Evolutionary conservation across 768 basidiomycete species (phyloP), one percentile per base, ranked within the genome.

Genomic region (Pleurotus pulmonarius): DNA sequence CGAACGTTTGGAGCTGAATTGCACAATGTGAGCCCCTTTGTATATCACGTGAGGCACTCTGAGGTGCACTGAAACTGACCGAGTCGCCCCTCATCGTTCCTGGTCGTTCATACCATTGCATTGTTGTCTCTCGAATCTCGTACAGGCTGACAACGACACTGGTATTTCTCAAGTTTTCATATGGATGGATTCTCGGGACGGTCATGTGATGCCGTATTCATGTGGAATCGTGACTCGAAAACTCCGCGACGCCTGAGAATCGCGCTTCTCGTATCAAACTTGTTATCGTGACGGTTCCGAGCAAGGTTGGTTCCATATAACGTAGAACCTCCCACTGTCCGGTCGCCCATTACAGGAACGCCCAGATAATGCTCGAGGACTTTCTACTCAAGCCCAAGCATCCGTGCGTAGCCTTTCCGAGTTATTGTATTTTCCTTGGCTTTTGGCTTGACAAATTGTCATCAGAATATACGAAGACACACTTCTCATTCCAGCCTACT

Each of bases 401-500:
- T 25, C 8, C 39, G 51, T 53, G 51, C 51, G 51, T 53, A 16
- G 9, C 46, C 48, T 16, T 18, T 20, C 15, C 46, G n/a, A 37
- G 12, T 24, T 58, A 53, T 48, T n/a, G 26, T 34, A 38, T 25
- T 13, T n/a, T 51, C 25, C 57, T 34, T 55, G 44, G 16, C 40
- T 34, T 22, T 15, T 34, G 22, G n/a, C 16, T 39, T 22, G n/a
- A 3, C 43, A 47, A 20, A 44, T 38, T 8, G 2, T 29, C 34
- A 16, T 44, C 29, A 64, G 63, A 34, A 38, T 58, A 38, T 58
- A 55, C 46, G 44, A 41, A 5, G 62, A 67, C 58, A 60, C 67
- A 3, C 70, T 77, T 6, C 63, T 73, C 26, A 62, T 77, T 38
- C 74, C 78, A 3, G 68, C 69, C 29, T 65, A 75, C 58, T 57